These are phyloP conservation scores for Xylariomycetidae sp. DNA, from an alignment of 2,329 filamentous ascomycete genomes.

Conservation along the genomic window DNA sequence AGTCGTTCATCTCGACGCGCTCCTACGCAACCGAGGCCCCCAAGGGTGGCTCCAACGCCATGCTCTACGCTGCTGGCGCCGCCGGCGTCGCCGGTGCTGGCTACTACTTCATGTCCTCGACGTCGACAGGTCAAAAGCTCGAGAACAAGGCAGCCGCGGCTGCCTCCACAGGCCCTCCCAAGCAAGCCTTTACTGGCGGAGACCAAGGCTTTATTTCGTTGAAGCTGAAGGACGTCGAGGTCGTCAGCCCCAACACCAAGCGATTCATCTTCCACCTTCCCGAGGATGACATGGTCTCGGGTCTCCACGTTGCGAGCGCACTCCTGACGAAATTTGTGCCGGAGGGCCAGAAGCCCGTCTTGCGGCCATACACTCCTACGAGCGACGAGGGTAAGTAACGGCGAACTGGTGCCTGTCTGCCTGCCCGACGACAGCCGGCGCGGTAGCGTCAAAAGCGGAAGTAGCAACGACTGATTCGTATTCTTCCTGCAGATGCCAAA, in stretches of 20 bases:
- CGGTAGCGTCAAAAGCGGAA: too few relatives aligned
- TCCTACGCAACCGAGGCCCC: slow-evolving; percentile 62
- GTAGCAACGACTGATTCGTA: background rate
- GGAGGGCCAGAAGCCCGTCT: slow-evolving; percentile 76
- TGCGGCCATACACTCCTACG: slow-evolving; percentile 89
- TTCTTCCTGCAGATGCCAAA: slow-evolving; percentile 50
- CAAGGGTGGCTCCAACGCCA: slow-evolving; percentile 51
- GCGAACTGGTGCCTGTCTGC: background rate
- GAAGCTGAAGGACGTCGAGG: slow-evolving; percentile 70
- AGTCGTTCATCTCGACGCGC: slow-evolving; percentile 22
- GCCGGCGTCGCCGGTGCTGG: slow-evolving; percentile 51
- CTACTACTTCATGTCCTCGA: slow-evolving; percentile 50
- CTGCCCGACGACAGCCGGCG: background rate
- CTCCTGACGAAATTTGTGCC: slow-evolving; percentile 88
- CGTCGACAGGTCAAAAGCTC: slow-evolving; percentile 47
- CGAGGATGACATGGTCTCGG: slow-evolving; percentile 77
- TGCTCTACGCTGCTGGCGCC: slow-evolving; percentile 57
- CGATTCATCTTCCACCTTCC: slow-evolving; percentile 81
- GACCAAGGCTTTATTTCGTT: slow-evolving; percentile 86
- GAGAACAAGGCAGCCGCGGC: slow-evolving; percentile 42
- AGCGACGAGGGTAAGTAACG: slow-evolving; percentile 67
- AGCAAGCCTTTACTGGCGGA: slow-evolving; percentile 66
- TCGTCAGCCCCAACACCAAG: slow-evolving; percentile 93
- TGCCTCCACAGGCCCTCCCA: slow-evolving; percentile 33
- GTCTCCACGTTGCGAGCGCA: slow-evolving; percentile 76